Evolutionary conservation across 805 yeast genomes (phyloP).

Genomic region (Saccharomycopsis fibuligera): DNA sequence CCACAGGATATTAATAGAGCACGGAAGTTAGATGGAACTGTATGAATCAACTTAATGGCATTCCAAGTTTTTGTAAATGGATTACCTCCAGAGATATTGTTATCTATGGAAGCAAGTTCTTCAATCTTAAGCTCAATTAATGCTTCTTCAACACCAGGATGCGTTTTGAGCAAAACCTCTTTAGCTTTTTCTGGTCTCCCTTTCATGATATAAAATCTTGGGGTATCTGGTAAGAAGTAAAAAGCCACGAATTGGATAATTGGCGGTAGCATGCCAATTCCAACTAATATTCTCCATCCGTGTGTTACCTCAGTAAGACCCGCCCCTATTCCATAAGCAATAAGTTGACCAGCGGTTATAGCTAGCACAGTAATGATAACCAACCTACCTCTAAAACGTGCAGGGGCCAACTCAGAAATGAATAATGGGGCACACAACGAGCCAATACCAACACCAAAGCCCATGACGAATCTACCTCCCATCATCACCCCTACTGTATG

Average conservation of each 20-base stretch:
- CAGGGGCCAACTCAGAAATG: constrained; percentile 88
- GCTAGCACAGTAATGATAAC: constrained; percentile 84
- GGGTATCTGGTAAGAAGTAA: constrained; percentile 89
- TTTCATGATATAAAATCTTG: constrained; percentile 76
- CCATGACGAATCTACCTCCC: constrained; percentile 85
- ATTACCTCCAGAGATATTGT: constrained; percentile 39
- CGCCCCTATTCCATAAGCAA: constrained; percentile 91
- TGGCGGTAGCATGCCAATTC: constrained; percentile 84
- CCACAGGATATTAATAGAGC: constrained; percentile 89
- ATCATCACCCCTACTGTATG: constrained; percentile 86
- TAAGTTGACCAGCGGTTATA: constrained; percentile 89
- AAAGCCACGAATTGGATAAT: constrained; percentile 69
- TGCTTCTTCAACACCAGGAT: constrained; percentile 55
- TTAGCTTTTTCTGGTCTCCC: constrained; percentile 61
- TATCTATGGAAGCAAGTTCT: constrained; percentile 50
- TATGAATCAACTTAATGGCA: constrained; percentile 57
- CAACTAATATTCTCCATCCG: constrained; percentile 94
- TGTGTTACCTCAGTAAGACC: constrained; percentile 65
- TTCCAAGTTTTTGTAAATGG: constrained; percentile 48
- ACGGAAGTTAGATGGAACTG: constrained; percentile 72
- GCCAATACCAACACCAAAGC: constrained; percentile 94
- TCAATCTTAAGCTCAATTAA: constrained; percentile 59
- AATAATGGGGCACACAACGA: constrained; percentile 88
- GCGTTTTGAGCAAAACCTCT: constrained; percentile 55
- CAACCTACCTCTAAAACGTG: constrained; percentile 83